Conservation (phyloP, 345 rosid genomes). For the Noccaea bulbosa region DNA sequence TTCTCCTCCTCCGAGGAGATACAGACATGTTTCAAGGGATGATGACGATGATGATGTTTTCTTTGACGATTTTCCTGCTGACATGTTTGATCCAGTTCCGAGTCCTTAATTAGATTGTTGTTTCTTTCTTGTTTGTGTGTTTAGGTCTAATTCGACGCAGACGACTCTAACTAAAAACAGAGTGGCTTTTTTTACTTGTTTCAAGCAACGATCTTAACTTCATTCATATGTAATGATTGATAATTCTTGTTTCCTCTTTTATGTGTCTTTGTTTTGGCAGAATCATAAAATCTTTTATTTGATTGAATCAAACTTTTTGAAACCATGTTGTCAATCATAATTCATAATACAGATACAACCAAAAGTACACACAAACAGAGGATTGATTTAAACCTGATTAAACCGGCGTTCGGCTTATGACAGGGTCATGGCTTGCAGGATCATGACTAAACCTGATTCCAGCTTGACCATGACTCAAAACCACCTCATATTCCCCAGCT, state of each 20-base stretch:
- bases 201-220: slow-evolving; percentile 27
- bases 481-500: slow-evolving; percentile 61
- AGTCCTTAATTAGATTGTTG: slow-evolving; percentile 49
- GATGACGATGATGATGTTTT: slow-evolving; percentile 57
- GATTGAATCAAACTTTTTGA: slow-evolving; percentile 20
- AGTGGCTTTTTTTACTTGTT: background rate
- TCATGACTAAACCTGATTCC: slow-evolving; percentile 51
- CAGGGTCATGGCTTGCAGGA: slow-evolving; percentile 28
- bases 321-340: slow-evolving; percentile 1
- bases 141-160: slow-evolving; percentile 22
- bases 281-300: background rate
- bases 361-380: slow-evolving; percentile 37
- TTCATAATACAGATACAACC: slow-evolving; percentile 32
- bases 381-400: background rate
- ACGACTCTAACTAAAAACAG: background rate
- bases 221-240: slow-evolving; percentile 26
- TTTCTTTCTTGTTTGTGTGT: slow-evolving; percentile 15
- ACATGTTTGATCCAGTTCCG: slow-evolving; percentile 62
- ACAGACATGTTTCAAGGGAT: slow-evolving; percentile 40
- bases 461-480: slow-evolving; percentile 46
- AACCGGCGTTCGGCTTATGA: slow-evolving; percentile 33
- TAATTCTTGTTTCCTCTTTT: slow-evolving; percentile 14
- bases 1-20: slow-evolving; percentile 28
- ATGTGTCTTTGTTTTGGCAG: background rate
- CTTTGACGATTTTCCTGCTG: slow-evolving; percentile 76